Evolutionary conservation across 2,329 filamentous ascomycete genomes (phyloP).

Genomic region (Alternaria conjuncta): DNA sequence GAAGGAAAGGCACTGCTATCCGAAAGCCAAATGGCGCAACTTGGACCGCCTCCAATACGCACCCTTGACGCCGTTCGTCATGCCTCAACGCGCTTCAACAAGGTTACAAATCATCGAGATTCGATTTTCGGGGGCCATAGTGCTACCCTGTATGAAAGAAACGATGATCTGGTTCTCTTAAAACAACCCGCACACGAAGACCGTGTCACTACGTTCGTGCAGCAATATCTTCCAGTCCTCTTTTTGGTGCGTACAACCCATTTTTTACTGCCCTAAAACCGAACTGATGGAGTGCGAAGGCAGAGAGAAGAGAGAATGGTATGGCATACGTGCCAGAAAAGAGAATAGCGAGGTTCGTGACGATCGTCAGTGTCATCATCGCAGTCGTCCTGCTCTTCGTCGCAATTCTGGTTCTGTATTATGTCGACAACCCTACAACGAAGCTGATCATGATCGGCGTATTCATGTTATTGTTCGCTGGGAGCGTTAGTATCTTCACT

Average conservation of each 20-base stretch:
- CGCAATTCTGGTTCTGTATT: background rate
- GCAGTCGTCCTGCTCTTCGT: background rate
- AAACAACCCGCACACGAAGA: background rate
- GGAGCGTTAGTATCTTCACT: background rate
- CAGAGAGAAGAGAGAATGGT: background rate
- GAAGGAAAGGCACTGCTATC: background rate
- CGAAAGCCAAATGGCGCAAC: background rate
- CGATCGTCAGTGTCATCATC: background rate
- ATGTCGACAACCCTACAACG: background rate
- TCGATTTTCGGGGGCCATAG: background rate
- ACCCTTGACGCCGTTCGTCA: background rate
- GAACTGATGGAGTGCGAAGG: background rate
- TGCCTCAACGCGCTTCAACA: background rate
- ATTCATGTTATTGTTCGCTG: background rate
- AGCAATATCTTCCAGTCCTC: background rate
- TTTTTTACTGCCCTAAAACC: background rate
- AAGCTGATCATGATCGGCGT: background rate
- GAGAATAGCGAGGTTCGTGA: background rate
- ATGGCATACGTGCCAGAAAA: background rate
- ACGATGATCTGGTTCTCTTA: background rate
- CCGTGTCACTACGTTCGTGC: background rate
- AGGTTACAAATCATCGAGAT: background rate
- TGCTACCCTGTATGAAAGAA: background rate
- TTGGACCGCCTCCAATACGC: background rate
- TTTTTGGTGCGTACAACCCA: background rate